Percentiles rank a stretch among this genome's conserved stretches.
Evolutionary conservation across 352 stramenopile genomes (phyloP).

Genomic region (Globisporangium spinosum): DNA sequence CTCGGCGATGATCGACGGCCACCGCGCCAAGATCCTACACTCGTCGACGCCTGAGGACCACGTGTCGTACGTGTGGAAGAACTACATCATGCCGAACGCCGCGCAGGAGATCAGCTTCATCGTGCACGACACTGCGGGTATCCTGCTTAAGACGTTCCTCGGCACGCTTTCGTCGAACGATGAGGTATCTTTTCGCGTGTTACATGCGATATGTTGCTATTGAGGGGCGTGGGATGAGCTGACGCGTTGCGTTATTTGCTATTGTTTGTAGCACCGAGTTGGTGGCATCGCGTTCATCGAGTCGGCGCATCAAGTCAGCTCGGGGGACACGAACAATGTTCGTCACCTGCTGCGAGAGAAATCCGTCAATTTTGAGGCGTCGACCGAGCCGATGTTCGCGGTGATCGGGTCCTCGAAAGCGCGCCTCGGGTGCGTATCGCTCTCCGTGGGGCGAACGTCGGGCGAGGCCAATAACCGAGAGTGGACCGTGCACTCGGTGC

Average conservation of each 20-base stretch:
- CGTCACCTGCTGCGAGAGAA: conserved; percentile 64
- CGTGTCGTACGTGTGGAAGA: conserved; percentile 83
- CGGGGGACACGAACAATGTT: conserved; percentile 43
- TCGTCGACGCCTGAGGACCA: conserved; percentile 74
- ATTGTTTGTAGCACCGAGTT: conserved; percentile 30
- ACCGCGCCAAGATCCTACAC: conserved; percentile 80
- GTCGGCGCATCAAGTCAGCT: conserved; percentile 69
- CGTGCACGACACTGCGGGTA: conserved; percentile 62
- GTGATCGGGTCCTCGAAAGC: conserved; percentile 71
- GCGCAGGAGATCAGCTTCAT: conserved; percentile 86
- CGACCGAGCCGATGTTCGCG: conserved; percentile 79
- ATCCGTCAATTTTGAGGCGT: conserved; percentile 83
- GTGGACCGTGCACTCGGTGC: conserved; percentile 83
- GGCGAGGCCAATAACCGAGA: conserved; percentile 70
- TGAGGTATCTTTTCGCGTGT: conserved; percentile 20
- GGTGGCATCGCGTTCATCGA: conserved; percentile 86
- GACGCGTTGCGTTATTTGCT: not conserved
- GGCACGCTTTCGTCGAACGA: conserved; percentile 51
- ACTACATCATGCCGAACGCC: conserved; percentile 78
- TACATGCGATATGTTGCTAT: not conserved
- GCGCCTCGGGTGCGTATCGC: conserved; percentile 64
- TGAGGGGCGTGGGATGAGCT: not conserved
- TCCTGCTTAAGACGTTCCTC: conserved; percentile 74
- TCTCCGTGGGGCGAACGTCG: conserved; percentile 73
- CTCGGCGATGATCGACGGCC: conserved; percentile 69